Evolutionary conservation across 352 stramenopile species (phyloP).

Genomic region (Globisporangium orthogonon): DNA sequence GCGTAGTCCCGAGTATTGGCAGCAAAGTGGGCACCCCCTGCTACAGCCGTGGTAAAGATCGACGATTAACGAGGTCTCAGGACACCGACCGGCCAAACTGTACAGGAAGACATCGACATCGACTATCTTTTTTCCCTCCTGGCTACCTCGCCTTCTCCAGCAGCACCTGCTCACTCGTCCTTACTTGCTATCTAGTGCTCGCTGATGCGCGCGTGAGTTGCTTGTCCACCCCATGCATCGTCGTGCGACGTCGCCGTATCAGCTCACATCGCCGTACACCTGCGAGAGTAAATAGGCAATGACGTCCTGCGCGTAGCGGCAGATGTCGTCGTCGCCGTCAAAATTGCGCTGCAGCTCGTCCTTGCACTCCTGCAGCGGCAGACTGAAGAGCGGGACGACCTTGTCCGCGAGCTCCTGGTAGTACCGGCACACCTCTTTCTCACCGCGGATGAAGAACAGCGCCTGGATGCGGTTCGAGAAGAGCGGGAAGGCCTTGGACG

Average conservation of each 20-base stretch:
- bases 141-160: background rate
- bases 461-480: constrained; percentile 88
- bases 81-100: background rate
- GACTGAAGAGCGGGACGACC: constrained; percentile 74
- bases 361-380: constrained; percentile 61
- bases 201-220: no score
- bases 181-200: background rate
- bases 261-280: constrained; percentile 70
- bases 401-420: constrained; percentile 80
- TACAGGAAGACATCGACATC: background rate
- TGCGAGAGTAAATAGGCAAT: constrained; percentile 86
- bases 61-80: no score
- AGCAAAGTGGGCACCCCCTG: no score
- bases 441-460: constrained; percentile 85
- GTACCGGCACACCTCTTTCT: constrained; percentile 85
- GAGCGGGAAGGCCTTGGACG: constrained; percentile 67
- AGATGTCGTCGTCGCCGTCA: constrained; percentile 75
- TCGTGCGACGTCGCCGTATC: background rate
- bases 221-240: background rate
- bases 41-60: no score
- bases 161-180: background rate
- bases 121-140: background rate
- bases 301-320: constrained; percentile 83
- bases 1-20: no score
- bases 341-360: constrained; percentile 70